A percentile compares a stretch with the other conserved stretches of the same genome.
Conservation (phyloP, 352 stramenopile species). For the Phytopythium delawarense region DNA sequence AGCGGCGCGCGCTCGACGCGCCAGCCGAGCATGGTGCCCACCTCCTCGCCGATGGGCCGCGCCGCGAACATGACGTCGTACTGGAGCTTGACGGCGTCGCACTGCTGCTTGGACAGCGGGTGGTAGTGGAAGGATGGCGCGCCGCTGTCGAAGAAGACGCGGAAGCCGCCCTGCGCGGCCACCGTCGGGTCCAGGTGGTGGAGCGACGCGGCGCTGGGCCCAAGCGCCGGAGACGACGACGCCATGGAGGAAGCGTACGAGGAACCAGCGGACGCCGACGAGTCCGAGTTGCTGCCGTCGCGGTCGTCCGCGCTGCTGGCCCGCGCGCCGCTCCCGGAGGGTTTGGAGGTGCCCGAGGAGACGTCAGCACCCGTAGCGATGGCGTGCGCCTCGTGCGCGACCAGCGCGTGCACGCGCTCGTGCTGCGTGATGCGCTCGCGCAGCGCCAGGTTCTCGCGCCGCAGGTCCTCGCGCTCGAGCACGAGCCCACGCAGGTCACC, state of each 20-base stretch:
- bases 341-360: too few relatives aligned
- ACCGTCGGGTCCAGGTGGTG: slow-evolving; percentile 10
- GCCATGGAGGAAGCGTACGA: slow-evolving; percentile 16
- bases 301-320: neutral
- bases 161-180: slow-evolving; percentile 12
- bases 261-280: slow-evolving; percentile 11
- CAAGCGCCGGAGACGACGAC: slow-evolving; percentile 16
- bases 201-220: slow-evolving; percentile 5
- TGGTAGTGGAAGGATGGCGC: slow-evolving; percentile 35
- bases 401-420: slow-evolving; percentile 14
- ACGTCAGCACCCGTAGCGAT: neutral
- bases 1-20: slow-evolving; percentile 25
- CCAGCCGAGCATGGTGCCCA: slow-evolving; percentile 30
- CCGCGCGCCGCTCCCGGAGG: neutral
- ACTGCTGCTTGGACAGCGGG: slow-evolving; percentile 23
- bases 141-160: slow-evolving; percentile 22
- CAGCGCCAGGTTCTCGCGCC: slow-evolving; percentile 34
- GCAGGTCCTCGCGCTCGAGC: slow-evolving; percentile 31
- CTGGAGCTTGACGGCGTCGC: slow-evolving; percentile 18
- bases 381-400: slow-evolving; percentile 5
- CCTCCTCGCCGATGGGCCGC: slow-evolving; percentile 2
- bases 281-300: slow-evolving; percentile 25
- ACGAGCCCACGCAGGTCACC: slow-evolving; percentile 21
- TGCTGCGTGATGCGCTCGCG: slow-evolving; percentile 19
- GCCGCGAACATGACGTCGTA: slow-evolving; percentile 26